A percentile compares a stretch with the other conserved stretches of the same genome.
phyloP scores from a whole-genome alignment of 306 rosid species.

The Morella rubra region DNA sequence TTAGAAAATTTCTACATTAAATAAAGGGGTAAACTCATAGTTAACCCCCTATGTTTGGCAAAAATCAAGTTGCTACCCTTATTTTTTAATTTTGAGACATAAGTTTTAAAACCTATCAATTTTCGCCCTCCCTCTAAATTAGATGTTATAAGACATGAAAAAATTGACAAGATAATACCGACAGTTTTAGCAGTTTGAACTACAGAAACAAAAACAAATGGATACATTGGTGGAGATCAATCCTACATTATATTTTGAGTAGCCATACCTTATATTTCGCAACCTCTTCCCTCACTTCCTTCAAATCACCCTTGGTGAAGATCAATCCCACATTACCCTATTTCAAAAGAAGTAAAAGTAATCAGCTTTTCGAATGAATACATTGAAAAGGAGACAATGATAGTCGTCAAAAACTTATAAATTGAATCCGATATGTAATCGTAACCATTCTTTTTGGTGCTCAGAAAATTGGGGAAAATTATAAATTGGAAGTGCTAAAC shows the following conservation, averaged over 20 bases:
- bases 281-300: constrained; percentile 62
- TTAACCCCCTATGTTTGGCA: too few relatives aligned
- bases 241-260: not conserved
- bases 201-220: not conserved
- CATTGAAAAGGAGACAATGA: not conserved
- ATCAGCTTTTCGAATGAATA: not conserved
- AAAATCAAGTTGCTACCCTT: too few relatives aligned
- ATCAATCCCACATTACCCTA: constrained; percentile 61
- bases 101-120: too few relatives aligned
- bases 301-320: constrained; percentile 62
- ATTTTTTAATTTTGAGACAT: too few relatives aligned
- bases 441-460: not conserved
- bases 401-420: not conserved
- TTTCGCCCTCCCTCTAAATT: too few relatives aligned
- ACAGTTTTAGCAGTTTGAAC: not conserved
- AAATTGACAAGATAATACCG: not conserved
- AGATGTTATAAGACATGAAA: too few relatives aligned
- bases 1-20: too few relatives aligned
- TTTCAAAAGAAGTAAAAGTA: not conserved
- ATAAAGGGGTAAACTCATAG: too few relatives aligned
- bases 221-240: not conserved
- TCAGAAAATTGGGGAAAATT: not conserved
- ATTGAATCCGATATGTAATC: not conserved
- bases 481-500: not conserved
- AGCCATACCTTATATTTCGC: constrained; percentile 50